phyloP scores from a whole-genome alignment of 139 green algal genomes.

The Ulvella scutata region DNA sequence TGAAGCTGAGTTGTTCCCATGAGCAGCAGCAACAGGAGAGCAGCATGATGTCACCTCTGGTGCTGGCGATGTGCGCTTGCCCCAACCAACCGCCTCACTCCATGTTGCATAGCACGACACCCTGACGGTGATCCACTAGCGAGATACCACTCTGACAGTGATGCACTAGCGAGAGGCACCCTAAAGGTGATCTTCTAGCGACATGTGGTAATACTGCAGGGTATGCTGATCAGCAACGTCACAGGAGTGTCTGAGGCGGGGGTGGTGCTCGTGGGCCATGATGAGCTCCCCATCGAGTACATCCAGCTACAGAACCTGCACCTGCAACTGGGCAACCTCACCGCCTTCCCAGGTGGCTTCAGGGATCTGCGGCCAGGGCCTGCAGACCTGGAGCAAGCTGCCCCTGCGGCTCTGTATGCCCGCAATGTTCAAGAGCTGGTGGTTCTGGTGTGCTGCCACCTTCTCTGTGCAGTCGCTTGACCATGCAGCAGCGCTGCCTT shows the following conservation, averaged over 20 bases:
- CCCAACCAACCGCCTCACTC: no score
- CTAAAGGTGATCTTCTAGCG: background rate
- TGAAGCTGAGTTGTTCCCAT: no score
- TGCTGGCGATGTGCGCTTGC: no score
- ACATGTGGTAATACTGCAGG: background rate
- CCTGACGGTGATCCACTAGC: no score
- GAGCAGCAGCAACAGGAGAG: no score
- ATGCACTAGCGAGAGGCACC: no score
- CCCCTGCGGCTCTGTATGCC: background rate
- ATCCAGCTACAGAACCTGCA: background rate
- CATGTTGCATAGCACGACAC: no score
- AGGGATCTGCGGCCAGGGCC: background rate
- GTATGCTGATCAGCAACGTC: background rate
- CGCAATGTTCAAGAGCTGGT: background rate
- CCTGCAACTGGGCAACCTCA: background rate
- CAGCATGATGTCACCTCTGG: no score
- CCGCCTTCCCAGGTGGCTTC: background rate
- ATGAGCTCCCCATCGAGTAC: background rate
- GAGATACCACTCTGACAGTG: no score
- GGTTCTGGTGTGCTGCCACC: background rate
- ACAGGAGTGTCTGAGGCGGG: conserved; percentile 2
- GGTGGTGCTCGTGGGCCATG: background rate
- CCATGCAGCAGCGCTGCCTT: no score
- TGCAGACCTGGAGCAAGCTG: background rate
- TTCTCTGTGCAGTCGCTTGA: no score